phyloP scores from a whole-genome alignment of 2,329 filamentous ascomycete genomes.

The Ceratocystis colombiana region DNA sequence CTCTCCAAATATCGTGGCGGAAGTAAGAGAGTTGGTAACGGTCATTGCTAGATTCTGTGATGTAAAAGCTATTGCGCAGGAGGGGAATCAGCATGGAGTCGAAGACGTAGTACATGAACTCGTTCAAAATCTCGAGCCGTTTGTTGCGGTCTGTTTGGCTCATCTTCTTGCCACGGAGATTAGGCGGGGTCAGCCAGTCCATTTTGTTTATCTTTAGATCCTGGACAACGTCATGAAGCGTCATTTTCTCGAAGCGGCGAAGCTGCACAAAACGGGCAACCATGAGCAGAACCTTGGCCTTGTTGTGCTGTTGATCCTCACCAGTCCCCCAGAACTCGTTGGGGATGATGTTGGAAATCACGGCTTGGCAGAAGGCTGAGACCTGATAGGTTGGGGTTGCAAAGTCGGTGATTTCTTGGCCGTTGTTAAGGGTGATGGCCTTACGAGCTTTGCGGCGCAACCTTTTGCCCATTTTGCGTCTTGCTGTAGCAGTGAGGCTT shows the following conservation, averaged over 20 bases:
- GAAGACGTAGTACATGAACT: slow-evolving; percentile 86
- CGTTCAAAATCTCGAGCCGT: slow-evolving; percentile 65
- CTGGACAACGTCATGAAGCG: slow-evolving; percentile 67
- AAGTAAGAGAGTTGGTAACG: slow-evolving; percentile 84
- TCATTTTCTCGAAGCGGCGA: slow-evolving; percentile 70
- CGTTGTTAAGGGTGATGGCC: slow-evolving; percentile 16
- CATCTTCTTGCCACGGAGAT: slow-evolving; percentile 43
- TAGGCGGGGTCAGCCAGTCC: slow-evolving; percentile 59
- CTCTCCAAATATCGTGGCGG: slow-evolving; percentile 82
- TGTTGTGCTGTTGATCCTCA: slow-evolving; percentile 48
- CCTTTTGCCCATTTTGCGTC: slow-evolving; percentile 12
- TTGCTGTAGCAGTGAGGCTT: neutral
- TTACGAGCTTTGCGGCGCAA: neutral
- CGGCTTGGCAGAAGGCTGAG: slow-evolving; percentile 77
- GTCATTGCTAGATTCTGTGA: slow-evolving; percentile 78
- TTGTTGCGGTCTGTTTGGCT: slow-evolving; percentile 65
- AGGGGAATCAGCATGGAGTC: slow-evolving; percentile 86
- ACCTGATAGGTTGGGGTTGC: slow-evolving; percentile 60
- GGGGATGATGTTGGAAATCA: slow-evolving; percentile 63
- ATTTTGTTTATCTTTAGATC: slow-evolving; percentile 54
- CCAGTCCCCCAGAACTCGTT: slow-evolving; percentile 61
- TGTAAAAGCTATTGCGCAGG: slow-evolving; percentile 79
- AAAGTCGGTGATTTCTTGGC: slow-evolving; percentile 49
- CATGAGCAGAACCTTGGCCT: slow-evolving; percentile 49
- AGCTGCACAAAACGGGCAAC: slow-evolving; percentile 70